These are phyloP conservation scores for Leccinum uliginosum DNA, from an alignment of 768 basidiomycete species.

Conservation along the genomic window DNA sequence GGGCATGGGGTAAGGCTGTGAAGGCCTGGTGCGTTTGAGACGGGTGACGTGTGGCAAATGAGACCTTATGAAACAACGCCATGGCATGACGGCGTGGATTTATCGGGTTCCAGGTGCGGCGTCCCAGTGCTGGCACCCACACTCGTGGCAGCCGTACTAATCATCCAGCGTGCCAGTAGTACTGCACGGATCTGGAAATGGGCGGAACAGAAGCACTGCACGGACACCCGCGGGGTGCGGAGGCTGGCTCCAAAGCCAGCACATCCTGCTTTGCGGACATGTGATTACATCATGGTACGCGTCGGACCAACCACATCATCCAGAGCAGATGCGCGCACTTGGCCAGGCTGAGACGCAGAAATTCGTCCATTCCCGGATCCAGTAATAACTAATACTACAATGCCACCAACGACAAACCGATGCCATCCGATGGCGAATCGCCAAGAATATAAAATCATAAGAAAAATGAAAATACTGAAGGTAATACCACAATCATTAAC, in stretches of 20 bases:
- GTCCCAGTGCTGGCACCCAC: background rate
- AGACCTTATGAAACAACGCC: background rate
- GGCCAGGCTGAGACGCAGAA: background rate
- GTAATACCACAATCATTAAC: conserved; percentile 29
- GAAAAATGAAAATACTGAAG: conserved; percentile 15
- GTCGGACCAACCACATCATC: background rate
- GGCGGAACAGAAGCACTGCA: conserved; percentile 9
- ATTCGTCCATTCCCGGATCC: conserved; percentile 10
- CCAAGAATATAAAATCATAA: conserved; percentile 30
- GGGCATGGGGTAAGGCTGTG: conserved; percentile 27
- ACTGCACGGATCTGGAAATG: conserved; percentile 20
- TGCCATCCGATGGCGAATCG: conserved; percentile 26
- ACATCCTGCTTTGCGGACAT: background rate
- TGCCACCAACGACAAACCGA: conserved; percentile 28
- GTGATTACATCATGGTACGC: background rate
- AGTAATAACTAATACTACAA: conserved; percentile 22
- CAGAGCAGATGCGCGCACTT: background rate
- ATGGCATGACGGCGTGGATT: conserved; percentile 3
- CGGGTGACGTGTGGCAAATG: conserved; percentile 4
- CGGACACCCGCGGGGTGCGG: conserved; percentile 10
- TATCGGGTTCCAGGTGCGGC: background rate
- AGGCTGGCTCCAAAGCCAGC: background rate
- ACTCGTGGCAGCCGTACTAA: background rate
- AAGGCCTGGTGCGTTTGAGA: background rate
- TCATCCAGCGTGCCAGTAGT: background rate